These are phyloP conservation scores for Microbotryomycetes sp. DNA, from an alignment of 1,284 basidiomycete genomes.

Conservation along the genomic window DNA sequence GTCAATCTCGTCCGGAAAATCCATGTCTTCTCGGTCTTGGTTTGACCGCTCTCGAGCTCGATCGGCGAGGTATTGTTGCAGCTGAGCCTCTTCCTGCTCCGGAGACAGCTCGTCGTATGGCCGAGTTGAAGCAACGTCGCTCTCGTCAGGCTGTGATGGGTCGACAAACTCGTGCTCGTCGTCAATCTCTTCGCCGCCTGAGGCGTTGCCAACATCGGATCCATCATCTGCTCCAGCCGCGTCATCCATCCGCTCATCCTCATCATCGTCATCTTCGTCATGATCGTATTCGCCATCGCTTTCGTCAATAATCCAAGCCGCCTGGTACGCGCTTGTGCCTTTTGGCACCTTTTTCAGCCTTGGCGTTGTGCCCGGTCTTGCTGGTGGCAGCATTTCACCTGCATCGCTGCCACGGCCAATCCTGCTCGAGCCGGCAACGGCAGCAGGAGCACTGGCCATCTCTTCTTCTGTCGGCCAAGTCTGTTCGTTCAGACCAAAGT, in stretches of 20 bases:
- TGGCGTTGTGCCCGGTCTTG: slow-evolving; percentile 58
- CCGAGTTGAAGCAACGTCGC: slow-evolving; percentile 20
- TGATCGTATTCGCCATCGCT: slow-evolving; percentile 51
- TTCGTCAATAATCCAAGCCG: slow-evolving; percentile 84
- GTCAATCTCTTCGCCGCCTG: slow-evolving; percentile 19
- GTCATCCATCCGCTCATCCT: slow-evolving; percentile 41
- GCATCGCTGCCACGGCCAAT: slow-evolving; percentile 34
- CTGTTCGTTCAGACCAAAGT: slow-evolving; percentile 87
- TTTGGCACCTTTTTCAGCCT: slow-evolving; percentile 69
- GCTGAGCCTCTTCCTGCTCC: slow-evolving; percentile 58
- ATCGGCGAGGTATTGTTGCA: slow-evolving; percentile 40
- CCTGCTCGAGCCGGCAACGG: slow-evolving; percentile 36
- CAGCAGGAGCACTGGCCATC: slow-evolving; percentile 53
- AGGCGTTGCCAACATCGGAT: slow-evolving; percentile 29
- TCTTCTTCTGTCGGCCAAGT: slow-evolving; percentile 99
- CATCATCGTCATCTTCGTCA: slow-evolving; percentile 49
- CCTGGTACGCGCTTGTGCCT: slow-evolving; percentile 88
- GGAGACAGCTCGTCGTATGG: slow-evolving; percentile 35
- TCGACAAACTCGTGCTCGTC: slow-evolving; percentile 44
- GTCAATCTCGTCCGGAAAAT: slow-evolving; percentile 96
- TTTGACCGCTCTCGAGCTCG: slow-evolving; percentile 39
- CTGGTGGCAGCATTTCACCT: slow-evolving; percentile 51
- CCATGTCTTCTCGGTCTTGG: slow-evolving; percentile 55
- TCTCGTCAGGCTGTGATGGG: slow-evolving; percentile 16
- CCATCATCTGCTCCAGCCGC: slow-evolving; percentile 33